Base-by-base conservation (phyloP, 2,329 filamentous ascomycete species). In the Botryotinia convoluta region DNA sequence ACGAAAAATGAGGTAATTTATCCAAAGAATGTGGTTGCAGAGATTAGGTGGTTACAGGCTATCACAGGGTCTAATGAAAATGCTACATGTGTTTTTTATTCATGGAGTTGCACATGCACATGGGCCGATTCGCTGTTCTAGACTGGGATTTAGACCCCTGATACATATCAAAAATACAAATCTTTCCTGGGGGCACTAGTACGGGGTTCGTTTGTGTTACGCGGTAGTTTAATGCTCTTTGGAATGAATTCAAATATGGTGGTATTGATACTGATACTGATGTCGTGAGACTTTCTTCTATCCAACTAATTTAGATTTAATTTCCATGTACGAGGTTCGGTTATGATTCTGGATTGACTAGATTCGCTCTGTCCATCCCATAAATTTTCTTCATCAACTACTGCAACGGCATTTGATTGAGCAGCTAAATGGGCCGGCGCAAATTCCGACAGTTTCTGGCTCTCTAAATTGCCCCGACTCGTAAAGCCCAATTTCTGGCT, bases 271-370 rank as follows among this genome's bases (percentile, higher is more conserved):
- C 12, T 48, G 26, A 51, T 61, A 61, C 39, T 69, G 16, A 29
- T 26, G 16, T 26, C 67, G 60, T 26, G 60, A 39, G 37, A 54
- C 44, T 35, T 9, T 45, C 29, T 18, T 44, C 67, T 37, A 26
- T 32, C 7, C 22, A 39, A 2, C 10, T 51, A 64, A 22, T 72
- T 26, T 42, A 72, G 61, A 35, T 72, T n/a, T n/a, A 37, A 48
- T 6, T 59, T 72, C 48, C 61, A 69, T 6, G 48, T 69, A 32
- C 63, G 51, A 18, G 51, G 48, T 54, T 72, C 26, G 22, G 26
- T 45, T 42, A 69, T 72, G n/a, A 72, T 72, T 35, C 54, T 60
- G 26, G 71, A 69, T 61, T 72, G 37, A 45, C 71, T 72, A 18
- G 63, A 44, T 37, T 72, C 63, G 48, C 71, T 72, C 26, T 69